Evolutionary conservation across 331 rosid genomes (phyloP).

Genomic region (Stylosanthes scabra): DNA sequence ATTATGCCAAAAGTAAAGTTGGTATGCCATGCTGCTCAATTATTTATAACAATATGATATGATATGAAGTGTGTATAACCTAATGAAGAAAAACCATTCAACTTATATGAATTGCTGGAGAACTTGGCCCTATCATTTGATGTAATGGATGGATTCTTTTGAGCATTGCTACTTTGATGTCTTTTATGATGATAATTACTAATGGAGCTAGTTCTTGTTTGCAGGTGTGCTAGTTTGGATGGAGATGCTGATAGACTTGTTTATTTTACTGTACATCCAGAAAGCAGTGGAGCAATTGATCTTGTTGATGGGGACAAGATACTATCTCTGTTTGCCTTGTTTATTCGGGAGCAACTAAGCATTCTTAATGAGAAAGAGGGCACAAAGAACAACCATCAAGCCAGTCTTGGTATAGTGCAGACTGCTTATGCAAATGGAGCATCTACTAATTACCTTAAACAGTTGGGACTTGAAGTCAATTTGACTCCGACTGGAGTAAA

Average conservation of each 20-base stretch:
- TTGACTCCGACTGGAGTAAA: conserved; percentile 94
- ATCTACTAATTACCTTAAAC: conserved; percentile 76
- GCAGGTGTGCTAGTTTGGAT: conserved; percentile 98
- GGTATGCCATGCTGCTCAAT: not conserved
- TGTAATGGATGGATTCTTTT: conserved; percentile 8
- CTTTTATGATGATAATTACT: conserved; percentile 27
- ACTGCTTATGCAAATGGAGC: conserved; percentile 99
- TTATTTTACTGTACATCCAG: conserved; percentile 69
- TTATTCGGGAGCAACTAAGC: conserved; percentile 75
- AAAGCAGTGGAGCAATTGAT: conserved; percentile 57
- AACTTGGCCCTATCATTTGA: conserved; percentile 13
- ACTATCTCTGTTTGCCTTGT: conserved; percentile 78
- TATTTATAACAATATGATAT: not conserved
- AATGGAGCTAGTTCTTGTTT: conserved; percentile 58
- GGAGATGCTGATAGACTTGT: conserved; percentile 98
- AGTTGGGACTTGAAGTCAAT: conserved; percentile 76
- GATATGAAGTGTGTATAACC: not conserved
- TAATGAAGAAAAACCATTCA: too few relatives aligned
- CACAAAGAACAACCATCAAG: conserved; percentile 43
- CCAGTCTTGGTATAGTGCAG: conserved; percentile 79
- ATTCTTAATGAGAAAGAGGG: conserved; percentile 56
- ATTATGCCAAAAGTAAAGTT: conserved; percentile 26
- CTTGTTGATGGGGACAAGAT: conserved; percentile 97
- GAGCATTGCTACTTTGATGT: conserved; percentile 10
- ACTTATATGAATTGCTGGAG: conserved; percentile 3